Evolutionary conservation across 129 eudicot genomes (phyloP).

Genomic region (Erigeron canadensis): DNA sequence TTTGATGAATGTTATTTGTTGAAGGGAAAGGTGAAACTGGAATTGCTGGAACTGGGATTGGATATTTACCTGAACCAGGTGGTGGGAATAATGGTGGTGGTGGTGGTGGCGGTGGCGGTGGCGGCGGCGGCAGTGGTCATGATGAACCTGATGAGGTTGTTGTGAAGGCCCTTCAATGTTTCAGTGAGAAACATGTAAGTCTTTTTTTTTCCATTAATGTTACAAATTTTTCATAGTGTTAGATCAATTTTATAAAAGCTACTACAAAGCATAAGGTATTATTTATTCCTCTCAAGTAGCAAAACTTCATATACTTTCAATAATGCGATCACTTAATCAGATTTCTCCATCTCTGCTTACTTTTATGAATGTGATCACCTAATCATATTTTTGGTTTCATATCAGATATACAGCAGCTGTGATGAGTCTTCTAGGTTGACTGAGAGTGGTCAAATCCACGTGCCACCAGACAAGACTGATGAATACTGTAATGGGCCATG

Average conservation of each 20-base stretch:
- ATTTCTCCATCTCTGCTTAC: not conserved
- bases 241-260: not conserved
- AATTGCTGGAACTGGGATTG: conserved; percentile 37
- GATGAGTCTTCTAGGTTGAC: conserved; percentile 63
- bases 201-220: not conserved
- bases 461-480: conserved; percentile 56
- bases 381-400: not conserved
- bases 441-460: conserved; percentile 55
- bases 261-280: not conserved
- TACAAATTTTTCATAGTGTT: conserved; percentile 5
- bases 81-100: conserved; percentile 36
- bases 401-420: conserved; percentile 66
- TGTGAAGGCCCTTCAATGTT: conserved; percentile 57
- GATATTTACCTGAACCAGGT: conserved; percentile 48
- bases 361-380: not conserved
- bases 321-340: too few relatives aligned
- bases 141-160: conserved; percentile 44
- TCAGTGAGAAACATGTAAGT: conserved; percentile 55
- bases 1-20: not conserved
- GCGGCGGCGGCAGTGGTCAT: conserved; percentile 24
- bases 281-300: not conserved
- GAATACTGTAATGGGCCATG: conserved; percentile 69
- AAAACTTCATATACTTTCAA: too few relatives aligned
- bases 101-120: conserved; percentile 34
- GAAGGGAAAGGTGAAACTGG: conserved; percentile 41